Conservation (phyloP, 352 stramenopile genomes). For the Phytophthora citricola region DNA sequence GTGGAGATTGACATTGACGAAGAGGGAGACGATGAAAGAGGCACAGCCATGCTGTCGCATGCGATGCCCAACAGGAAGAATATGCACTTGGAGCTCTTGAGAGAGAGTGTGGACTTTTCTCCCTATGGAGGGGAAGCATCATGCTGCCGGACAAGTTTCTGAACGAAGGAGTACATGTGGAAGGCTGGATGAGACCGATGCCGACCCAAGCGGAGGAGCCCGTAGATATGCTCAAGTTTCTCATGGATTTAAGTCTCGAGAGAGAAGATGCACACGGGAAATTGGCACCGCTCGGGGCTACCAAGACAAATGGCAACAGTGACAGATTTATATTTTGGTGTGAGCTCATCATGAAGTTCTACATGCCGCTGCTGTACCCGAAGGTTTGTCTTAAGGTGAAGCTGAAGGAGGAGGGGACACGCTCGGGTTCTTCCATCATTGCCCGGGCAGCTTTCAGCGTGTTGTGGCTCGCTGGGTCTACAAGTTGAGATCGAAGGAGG, state of each 20-base stretch:
- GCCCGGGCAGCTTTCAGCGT: conserved; percentile 85
- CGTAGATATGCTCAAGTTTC: conserved; percentile 90
- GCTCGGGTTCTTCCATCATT: conserved; percentile 89
- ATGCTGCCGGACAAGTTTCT: conserved; percentile 81
- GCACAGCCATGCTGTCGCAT: conserved; percentile 47
- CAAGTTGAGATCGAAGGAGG: conserved; percentile 81
- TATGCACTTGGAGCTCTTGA: conserved; percentile 78
- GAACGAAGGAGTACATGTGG: conserved; percentile 85
- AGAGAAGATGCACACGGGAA: conserved; percentile 54
- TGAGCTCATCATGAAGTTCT: conserved; percentile 90
- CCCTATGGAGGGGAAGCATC: conserved; percentile 87
- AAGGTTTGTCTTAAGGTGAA: conserved; percentile 88
- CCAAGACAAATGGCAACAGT: conserved; percentile 34
- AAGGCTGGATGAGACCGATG: conserved; percentile 83
- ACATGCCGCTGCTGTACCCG: conserved; percentile 89
- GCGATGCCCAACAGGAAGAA: conserved; percentile 52
- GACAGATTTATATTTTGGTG: conserved; percentile 89
- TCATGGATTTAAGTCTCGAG: conserved; percentile 90
- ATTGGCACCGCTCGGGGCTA: conserved; percentile 37
- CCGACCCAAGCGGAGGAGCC: conserved; percentile 86
- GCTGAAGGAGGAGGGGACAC: conserved; percentile 85
- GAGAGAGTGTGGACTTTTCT: conserved; percentile 87
- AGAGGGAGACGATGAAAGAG: conserved; percentile 44
- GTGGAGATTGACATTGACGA: conserved; percentile 57
- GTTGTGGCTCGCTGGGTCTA: conserved; percentile 89